Evolutionary conservation across 169 alveolate species (phyloP), one percentile per base, ranked within the genome.

Genomic region (Plasmodium vivax): DNA sequence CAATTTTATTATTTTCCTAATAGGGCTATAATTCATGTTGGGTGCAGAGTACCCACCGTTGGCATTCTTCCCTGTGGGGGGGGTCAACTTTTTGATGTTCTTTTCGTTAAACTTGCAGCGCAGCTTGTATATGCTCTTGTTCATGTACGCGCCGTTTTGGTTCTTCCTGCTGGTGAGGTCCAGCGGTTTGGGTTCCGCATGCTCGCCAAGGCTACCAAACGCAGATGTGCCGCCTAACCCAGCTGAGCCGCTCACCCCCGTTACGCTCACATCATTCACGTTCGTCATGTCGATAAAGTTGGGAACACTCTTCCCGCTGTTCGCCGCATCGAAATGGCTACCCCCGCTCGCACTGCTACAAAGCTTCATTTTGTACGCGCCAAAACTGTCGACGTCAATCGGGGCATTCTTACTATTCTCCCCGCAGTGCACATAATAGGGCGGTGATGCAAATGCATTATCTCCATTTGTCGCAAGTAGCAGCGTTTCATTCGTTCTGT

Each of bases 61-160:
- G n/a, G 16, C 41, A 6, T 72, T 84, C 32, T 38, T 34, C 62
- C 62, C 23, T 51, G 62, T 51, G 34, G 73, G 27, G n/a, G 81
- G 72, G 34, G 45, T 71, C 27, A 36, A 71, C 51, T 71, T 84
- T 38, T 84, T 34, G 30, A 84, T 32, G 36, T 71, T 84, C 54
- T 68, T 36, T 32, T 82, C 90, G 27, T 56, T 82, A 82, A 82
- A 82, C 34, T 56, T 82, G 27, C 54, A 43, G 72, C 34, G 43
- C 8, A 56, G 2, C 27, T 56, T 58, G 23, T 45, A 9, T 23
- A 82, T 4, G 30, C 54, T 54, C 71, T 58, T 54, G 56, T 82
- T 82, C 80, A 82, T 16, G 38, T 23, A 27, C 9, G 79, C 5
- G 45, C 34, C 43, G 36, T 30, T 51, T 58, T 58, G 27, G 14